Base-by-base conservation (phyloP, 345 rosid species). In the Sonneratia alba region DNA sequence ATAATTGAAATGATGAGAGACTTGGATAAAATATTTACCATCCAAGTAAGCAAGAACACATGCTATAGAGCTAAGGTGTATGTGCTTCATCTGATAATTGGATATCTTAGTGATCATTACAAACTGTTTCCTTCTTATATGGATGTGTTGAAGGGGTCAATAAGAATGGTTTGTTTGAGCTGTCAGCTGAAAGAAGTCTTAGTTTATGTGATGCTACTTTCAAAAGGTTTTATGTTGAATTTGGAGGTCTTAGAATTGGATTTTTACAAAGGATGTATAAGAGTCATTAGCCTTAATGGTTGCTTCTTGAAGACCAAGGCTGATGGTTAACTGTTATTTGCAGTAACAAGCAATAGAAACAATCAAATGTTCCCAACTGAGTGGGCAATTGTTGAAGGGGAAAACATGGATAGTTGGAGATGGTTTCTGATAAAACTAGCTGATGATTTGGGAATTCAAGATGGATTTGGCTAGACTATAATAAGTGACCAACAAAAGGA, bases 321-420 rank as follows among this genome's bases (percentile, higher is more conserved):
- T 19, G 71, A 59, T 38, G 71, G 71, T 2, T 32, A 21, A 42
- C 38, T 69, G 7, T 48, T 45, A 48, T 12, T 36, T 48, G 71
- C 59, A n/a, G 57, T 69, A 10, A 59, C 11, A 38, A 22, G 71
- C 8, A 59, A 69, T 49, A 59, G 34, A 18, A 48, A 69, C 21
- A 48, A 48, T 48, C 56, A 48, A 11, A 69, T 69, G 71, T 69
- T 69, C 38, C 57, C 59, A 21, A 19, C 47, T 42, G 71, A 59
- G 11, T 67, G 43, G 43, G 70, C 70, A 36, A 24, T 67, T 8
- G 70, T 67, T 36, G 70, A 67, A 21, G 22, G 27, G 19, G 51
- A 67, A 37, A 67, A 67, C 42, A 37, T 11, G 4, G 16, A 21
- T 19, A 10, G 42, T 42, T 67, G 70, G 70, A 64, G 5, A 15